Evolutionary conservation across 345 rosid species (phyloP), one percentile per base, ranked within the genome.

Genomic region (Sisymbrium irio): DNA sequence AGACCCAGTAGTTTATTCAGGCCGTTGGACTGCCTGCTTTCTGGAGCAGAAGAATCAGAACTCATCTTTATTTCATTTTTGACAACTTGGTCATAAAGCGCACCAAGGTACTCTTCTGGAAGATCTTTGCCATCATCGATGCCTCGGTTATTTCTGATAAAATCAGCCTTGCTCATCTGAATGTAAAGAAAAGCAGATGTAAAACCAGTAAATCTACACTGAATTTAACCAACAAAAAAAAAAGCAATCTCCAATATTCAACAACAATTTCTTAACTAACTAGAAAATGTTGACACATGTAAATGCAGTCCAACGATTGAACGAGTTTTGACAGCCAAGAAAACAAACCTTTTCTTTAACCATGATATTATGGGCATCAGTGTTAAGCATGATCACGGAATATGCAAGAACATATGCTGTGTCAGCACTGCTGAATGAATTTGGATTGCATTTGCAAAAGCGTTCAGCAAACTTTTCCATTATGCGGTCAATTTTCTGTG

Each of bases 381-480:
- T 91, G 80, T 94, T 94, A 64, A 94, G 97, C 97, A 94, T 10
- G 74, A 94, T 94, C 67, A 94, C 98, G 56, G 97, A 91, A 78
- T 94, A 91, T 15, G 98, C 98, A 68, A 89, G 93, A 67, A 94
- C 95, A 76, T 94, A 91, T 35, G 98, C 96, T 69, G 98, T 91
- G 77, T 94, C 97, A 49, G 98, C 98, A 67, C 93, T 94, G 18
- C 90, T 86, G 78, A 94, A 94, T 76, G 97, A 89, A 80, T 75
- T 84, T 51, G 96, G 93, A 81, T 87, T 89, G 86, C 93, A 89
- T 88, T 87, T 91, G 75, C 97, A 94, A 75, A 84, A 94, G 76
- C 97, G 92, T 78, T 94, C 98, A 37, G 97, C 98, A 83, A 91
- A 94, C 86, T 94, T 91, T 75, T 91, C 97, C 96, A 94, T 89